These are phyloP conservation scores for Viscum album DNA, from an alignment of 177 flowering plant genomes.

Conservation along the genomic window DNA sequence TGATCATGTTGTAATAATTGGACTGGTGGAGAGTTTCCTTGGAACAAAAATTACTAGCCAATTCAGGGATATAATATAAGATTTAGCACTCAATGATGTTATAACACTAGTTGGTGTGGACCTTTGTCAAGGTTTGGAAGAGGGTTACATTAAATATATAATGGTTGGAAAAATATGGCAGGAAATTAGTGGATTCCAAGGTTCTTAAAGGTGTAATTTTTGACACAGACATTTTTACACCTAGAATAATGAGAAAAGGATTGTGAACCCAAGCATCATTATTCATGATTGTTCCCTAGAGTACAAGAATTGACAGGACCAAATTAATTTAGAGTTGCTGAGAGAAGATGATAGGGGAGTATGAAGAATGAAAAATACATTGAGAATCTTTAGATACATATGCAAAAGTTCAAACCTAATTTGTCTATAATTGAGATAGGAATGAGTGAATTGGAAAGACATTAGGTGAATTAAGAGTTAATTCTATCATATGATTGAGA, in stretches of 20 bases:
- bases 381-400: conserved; percentile 56
- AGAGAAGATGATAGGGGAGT: conserved; percentile 89
- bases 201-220: conserved; percentile 91
- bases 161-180: conserved; percentile 94
- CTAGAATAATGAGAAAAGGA: conserved; percentile 94
- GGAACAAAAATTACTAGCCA: conserved; percentile 92
- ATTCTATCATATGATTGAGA: conserved; percentile 81
- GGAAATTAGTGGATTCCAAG: conserved; percentile 80
- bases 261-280: conserved; percentile 74
- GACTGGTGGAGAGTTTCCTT: conserved; percentile 73
- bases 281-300: conserved; percentile 91
- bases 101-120: conserved; percentile 85
- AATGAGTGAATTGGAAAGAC: conserved; percentile 90
- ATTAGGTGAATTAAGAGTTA: conserved; percentile 87
- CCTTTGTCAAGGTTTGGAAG: conserved; percentile 77
- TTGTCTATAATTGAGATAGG: conserved; percentile 90
- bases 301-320: conserved; percentile 93
- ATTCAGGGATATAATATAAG: conserved; percentile 89
- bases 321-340: conserved; percentile 85
- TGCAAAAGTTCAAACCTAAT: conserved; percentile 80
- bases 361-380: conserved; percentile 92
- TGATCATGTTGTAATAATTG: conserved; percentile 63
- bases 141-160: conserved; percentile 83
- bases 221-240: conserved; percentile 88
- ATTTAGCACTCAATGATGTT: conserved; percentile 85